These are phyloP conservation scores for Colletotrichum tropicicola DNA, from an alignment of 2,329 filamentous ascomycete species.

Conservation along the genomic window DNA sequence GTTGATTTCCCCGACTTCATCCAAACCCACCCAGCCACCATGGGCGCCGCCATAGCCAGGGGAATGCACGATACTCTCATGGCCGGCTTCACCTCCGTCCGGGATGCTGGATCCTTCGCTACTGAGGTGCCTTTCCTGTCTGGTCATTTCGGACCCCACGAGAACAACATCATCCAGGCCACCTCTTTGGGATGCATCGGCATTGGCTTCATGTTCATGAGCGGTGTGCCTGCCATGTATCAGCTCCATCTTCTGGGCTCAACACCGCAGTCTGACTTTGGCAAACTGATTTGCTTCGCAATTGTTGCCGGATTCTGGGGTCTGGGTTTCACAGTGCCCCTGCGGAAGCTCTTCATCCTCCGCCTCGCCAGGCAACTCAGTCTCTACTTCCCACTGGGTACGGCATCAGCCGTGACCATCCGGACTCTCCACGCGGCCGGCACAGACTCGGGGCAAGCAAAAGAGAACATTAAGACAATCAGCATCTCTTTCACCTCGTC, in stretches of 20 bases:
- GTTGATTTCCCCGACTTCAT: too few species aligned
- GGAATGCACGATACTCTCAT: too few species aligned
- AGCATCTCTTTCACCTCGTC: background rate
- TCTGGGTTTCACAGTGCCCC: background rate
- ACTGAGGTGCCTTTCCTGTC: background rate
- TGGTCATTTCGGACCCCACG: slow-evolving; percentile 16
- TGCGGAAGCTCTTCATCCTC: background rate
- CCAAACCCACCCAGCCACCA: too few species aligned
- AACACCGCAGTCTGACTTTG: background rate
- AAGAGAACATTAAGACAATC: background rate
- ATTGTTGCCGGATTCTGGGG: slow-evolving; percentile 3
- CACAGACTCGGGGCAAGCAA: too few species aligned
- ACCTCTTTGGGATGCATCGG: slow-evolving; percentile 14
- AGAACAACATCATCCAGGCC: slow-evolving; percentile 26
- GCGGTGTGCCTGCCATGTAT: slow-evolving; percentile 28
- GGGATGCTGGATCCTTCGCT: too few species aligned
- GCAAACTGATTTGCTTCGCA: background rate
- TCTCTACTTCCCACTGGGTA: background rate
- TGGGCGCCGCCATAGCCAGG: too few species aligned
- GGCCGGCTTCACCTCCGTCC: too few species aligned
- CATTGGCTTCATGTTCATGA: slow-evolving; percentile 25
- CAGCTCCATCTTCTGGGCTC: slow-evolving; percentile 10
- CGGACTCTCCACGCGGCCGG: background rate
- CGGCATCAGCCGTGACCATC: background rate
- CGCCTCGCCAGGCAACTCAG: background rate